Base-by-base conservation (phyloP, 768 basidiomycete genomes). In the Tephrocybe rancida region DNA sequence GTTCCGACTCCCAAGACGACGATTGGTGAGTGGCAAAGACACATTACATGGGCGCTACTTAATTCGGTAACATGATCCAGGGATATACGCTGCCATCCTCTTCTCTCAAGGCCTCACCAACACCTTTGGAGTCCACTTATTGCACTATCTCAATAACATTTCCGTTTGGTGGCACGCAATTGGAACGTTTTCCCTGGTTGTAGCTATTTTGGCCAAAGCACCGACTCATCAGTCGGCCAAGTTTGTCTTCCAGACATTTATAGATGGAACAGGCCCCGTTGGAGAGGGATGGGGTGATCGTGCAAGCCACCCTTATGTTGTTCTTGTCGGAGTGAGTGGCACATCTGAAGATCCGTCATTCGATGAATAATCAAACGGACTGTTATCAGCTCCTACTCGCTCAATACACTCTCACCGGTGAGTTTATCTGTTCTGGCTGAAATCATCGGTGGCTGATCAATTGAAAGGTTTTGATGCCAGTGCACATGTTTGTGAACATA, bases 101-200 rank as follows among this genome's bases (percentile, higher is more conserved):
- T 67, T 85, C 55, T 72, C 76, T 1, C 88, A 89, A 72, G 80
- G 85, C 16, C 66, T 86, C 2, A 86, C 86, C 58, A 91, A 90
- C 68, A 88, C 88, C 0, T 90, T 91, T 60, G 87, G 88, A 1
- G 87, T 86, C 24, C 78, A 76, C 32, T 61, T 87, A 5, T 74
- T 91, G 11, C 80, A 83, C 48, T 73, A 84, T 56, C 70, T 91
- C 34, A 91, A 90, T 67, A 89, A 87, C 56, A 66, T 87, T 18
- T 90, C 87, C 1, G 77, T 91, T 4, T 83, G 81, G 77, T 86
- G 87, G 81, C 90, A 92, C 57, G 87, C 83, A 1, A 52, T 86
- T 37, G 90, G 90, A 18, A 88, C 90, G 1, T 80, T 82, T 3
- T 73, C 83, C 3, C 65, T 92, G 18, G 81, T 84, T 16, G 80